Evolutionary conservation across 345 rosid species (phyloP).

Genomic region (Luvunga scandens): DNA sequence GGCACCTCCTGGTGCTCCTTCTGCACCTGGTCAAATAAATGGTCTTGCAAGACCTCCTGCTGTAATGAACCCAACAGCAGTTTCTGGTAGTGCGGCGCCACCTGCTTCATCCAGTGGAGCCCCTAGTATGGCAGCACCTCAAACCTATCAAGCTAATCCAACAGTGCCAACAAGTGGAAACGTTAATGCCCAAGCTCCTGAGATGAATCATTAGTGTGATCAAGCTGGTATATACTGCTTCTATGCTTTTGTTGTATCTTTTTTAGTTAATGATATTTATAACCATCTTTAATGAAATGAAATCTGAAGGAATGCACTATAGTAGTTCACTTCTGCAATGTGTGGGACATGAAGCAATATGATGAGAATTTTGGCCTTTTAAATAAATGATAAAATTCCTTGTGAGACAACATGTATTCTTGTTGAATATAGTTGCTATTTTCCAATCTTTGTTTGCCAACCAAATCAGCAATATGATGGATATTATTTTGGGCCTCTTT

Average conservation of each 20-base stretch:
- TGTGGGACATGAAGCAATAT: background rate
- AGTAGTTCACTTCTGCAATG: background rate
- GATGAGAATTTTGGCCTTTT: background rate
- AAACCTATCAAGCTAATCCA: constrained; percentile 60
- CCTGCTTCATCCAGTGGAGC: constrained; percentile 47
- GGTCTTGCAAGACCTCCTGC: constrained; percentile 81
- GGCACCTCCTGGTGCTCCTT: constrained; percentile 90
- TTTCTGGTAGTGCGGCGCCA: constrained; percentile 52
- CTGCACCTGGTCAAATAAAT: constrained; percentile 66
- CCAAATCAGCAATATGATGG: background rate
- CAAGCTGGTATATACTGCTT: constrained; percentile 1
- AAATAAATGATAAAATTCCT: background rate
- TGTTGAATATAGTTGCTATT: background rate
- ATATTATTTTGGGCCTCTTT: background rate
- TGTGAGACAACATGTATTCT: background rate
- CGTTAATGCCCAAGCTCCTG: constrained; percentile 47
- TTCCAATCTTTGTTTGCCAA: background rate
- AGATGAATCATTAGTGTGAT: constrained; percentile 46
- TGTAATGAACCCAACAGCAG: constrained; percentile 39
- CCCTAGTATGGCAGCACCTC: constrained; percentile 39
- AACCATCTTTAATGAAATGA: background rate
- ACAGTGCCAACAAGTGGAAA: constrained; percentile 47
- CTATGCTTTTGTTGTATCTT: background rate
- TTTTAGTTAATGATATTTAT: background rate
- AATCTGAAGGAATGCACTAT: background rate